Base-by-base conservation (phyloP, 495 filamentous ascomycete species). In the Chaetomidium leptoderma region DNA sequence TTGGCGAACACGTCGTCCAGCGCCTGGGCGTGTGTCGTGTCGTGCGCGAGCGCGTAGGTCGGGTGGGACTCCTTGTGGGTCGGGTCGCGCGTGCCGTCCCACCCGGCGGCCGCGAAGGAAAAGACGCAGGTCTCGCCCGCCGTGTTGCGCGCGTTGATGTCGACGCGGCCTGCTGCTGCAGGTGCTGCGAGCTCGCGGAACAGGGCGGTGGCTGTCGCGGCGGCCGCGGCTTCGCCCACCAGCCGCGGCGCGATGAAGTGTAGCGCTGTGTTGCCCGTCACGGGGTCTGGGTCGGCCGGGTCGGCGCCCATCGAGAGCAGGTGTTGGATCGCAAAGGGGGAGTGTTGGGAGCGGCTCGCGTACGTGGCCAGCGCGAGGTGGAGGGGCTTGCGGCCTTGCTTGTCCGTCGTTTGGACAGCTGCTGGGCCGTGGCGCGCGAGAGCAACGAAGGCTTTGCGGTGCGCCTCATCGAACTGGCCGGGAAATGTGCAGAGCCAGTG, bases 401-500 rank as follows among this genome's bases (percentile, higher is more conserved):
- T 27, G 24, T 55, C 53, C 1, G 21, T 6, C 3, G 2, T 39
- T 0, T 37, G 11, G 36, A 37, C 17, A 32, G 53, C 53, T 4
- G 30, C 32, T 19, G 53, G 42, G 30, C 37, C 40, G 21, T 47
- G 27, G 3, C 16, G 13, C 3, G 17, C 16, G 6, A 55, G 53
- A 11, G 53, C 42, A 17, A 13, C 30, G 43, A 47, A 55, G 21
- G 53, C 43, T 4, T 33, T 29, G 27, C 42, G 43, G 53, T 47
- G 32, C 9, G 29, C 17, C n/a, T 26, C 10, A 7, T 46, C 23
- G 32, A 55, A 39, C 3, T 13, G 0, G 0, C 21, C 42, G 6
- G 29, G 30, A n/a, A 46, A 39, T 2, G 53, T 55, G 53, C 53
- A 46, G 53, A 55, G 13, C 43, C 53, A 47, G 46, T 61, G 62